These are phyloP conservation scores for Chytridium lagenaria DNA, from an alignment of 371 early-diverging fungal species.

Conservation along the genomic window DNA sequence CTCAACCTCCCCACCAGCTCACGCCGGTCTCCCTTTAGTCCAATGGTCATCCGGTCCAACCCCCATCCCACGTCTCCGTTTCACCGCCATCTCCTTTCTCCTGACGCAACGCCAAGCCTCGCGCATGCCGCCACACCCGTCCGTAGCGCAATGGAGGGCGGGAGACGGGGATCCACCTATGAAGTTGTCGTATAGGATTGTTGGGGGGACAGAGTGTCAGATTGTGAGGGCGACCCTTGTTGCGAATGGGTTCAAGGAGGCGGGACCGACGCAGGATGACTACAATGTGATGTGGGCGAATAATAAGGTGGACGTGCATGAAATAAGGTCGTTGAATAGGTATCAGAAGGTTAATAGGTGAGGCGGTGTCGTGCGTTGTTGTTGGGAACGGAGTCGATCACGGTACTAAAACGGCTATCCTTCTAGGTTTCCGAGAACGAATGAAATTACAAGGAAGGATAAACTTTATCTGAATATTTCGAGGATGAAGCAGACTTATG, in stretches of 20 bases:
- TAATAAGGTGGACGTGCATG: slow-evolving; percentile 27
- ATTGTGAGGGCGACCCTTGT: slow-evolving; percentile 29
- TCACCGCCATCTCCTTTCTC: slow-evolving; percentile 8
- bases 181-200: slow-evolving; percentile 19
- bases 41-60: slow-evolving; percentile 21
- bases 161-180: slow-evolving; percentile 3
- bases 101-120: slow-evolving; percentile 24
- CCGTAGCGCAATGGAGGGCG: neutral
- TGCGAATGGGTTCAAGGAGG: slow-evolving; percentile 25
- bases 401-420: no score
- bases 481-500: slow-evolving; percentile 29
- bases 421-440: slow-evolving; percentile 27
- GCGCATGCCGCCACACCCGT: neutral
- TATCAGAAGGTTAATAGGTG: slow-evolving; percentile 34
- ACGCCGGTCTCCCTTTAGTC: slow-evolving; percentile 16
- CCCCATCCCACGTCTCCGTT: slow-evolving; percentile 16
- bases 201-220: slow-evolving; percentile 13
- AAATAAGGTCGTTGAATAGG: slow-evolving; percentile 22
- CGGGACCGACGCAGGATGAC: slow-evolving; percentile 22
- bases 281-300: slow-evolving; percentile 29
- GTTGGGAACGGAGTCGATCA: neutral
- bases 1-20: slow-evolving; percentile 5
- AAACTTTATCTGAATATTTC: slow-evolving; percentile 27
- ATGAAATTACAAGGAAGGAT: slow-evolving; percentile 32
- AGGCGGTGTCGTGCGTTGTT: neutral